Base-by-base conservation (phyloP, 768 basidiomycete genomes). In the Lepiota brunneoincarnata region DNA sequence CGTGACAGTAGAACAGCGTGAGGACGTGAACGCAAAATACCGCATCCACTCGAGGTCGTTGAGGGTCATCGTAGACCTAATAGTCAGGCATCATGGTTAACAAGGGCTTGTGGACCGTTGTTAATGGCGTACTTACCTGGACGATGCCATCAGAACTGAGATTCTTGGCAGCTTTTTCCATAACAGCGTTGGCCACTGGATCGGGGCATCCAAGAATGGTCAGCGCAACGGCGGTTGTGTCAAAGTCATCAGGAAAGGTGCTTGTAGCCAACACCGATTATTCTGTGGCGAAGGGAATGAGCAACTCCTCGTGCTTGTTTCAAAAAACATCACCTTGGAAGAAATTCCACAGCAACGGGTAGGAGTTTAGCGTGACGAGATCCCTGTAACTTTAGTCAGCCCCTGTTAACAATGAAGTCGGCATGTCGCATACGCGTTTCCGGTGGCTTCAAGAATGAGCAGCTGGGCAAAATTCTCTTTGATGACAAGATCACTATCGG, bases 401-500 rank as follows among this genome's bases (percentile, higher is more conserved):
- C 26, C 17, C 26, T 48, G 18, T 31, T 36, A 34, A 43, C 58
- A 26, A 17, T 51, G 38, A 34, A 12, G 35, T 28, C 10, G 38
- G 34, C 14, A 26, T 17, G 18, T 6, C 48, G 58, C 70, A 49
- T 55, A 79, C 80, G 58, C 63, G 59, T 83, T 70, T 9, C 65
- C 59, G 0, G 80, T 83, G 1, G 72, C 68, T 51, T 86, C 83
- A 14, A 82, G 64, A 37, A 84, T 80, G 6, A 86, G 67, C 5
- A 86, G 72, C 57, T 84, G 82, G 2, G 82, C 74, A 53, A 83
- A 83, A 59, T 84, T 83, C 61, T 84, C 81, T 26, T 69, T 58
- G 18, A 81, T 58, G n/a, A 66, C 59, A 1, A 73, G 59, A 20
- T 77, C 75, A 12, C 56, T 46, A n/a, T 62, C 69, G 1, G 80